These are phyloP conservation scores for Boletus semigastroideus DNA, from an alignment of 1,284 basidiomycete genomes.

Conservation along the genomic window DNA sequence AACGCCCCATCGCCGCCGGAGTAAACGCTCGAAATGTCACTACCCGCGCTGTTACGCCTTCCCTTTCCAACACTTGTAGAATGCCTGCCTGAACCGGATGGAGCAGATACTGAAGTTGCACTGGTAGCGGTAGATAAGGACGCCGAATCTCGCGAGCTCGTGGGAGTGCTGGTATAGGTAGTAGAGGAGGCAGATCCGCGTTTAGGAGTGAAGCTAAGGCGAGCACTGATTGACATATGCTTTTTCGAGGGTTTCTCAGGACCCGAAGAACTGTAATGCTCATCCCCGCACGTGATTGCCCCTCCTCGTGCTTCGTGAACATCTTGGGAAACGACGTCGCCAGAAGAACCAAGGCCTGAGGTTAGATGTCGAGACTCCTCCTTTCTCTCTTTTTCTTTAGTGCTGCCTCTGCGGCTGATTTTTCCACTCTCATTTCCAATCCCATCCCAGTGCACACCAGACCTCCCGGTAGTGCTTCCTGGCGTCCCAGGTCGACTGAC, in stretches of 20 bases:
- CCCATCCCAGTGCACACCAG: slow-evolving; percentile 66
- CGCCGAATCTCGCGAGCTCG: slow-evolving; percentile 81
- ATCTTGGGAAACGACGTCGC: slow-evolving; percentile 38
- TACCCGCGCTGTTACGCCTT: slow-evolving; percentile 80
- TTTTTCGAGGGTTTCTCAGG: slow-evolving; percentile 70
- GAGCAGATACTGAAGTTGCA: slow-evolving; percentile 68
- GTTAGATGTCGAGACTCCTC: slow-evolving; percentile 34
- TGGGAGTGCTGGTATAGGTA: slow-evolving; percentile 73
- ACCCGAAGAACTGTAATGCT: slow-evolving; percentile 43
- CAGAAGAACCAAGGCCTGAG: slow-evolving; percentile 36
- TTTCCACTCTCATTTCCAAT: slow-evolving; percentile 49
- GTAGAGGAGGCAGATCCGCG: slow-evolving; percentile 88
- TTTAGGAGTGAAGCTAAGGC: slow-evolving; percentile 76
- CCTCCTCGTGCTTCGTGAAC: slow-evolving; percentile 39
- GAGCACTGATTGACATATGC: slow-evolving; percentile 48
- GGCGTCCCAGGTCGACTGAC: slow-evolving; percentile 78
- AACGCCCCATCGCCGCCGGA: slow-evolving; percentile 57
- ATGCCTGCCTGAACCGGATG: slow-evolving; percentile 67
- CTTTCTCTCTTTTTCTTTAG: slow-evolving; percentile 46
- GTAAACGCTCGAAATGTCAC: slow-evolving; percentile 77
- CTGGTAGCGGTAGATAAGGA: slow-evolving; percentile 75
- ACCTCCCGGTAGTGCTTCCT: slow-evolving; percentile 46
- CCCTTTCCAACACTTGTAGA: slow-evolving; percentile 52
- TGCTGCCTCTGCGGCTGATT: slow-evolving; percentile 49
- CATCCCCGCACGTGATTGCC: slow-evolving; percentile 49